Base-by-base conservation (phyloP, 2,329 filamentous ascomycete genomes). In the Diaporthe batatas region DNA sequence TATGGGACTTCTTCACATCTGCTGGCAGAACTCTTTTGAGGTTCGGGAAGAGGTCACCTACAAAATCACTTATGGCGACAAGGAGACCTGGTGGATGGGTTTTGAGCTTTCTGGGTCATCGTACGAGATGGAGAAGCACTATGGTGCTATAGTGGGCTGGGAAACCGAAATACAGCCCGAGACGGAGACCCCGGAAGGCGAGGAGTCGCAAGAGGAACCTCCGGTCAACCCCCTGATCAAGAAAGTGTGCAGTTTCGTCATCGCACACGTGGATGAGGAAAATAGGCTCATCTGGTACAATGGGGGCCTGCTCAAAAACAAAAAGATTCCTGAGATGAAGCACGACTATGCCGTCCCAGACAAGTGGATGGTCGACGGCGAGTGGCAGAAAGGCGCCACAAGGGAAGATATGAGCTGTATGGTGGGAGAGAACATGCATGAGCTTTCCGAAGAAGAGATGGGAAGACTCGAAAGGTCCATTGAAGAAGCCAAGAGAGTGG, bases 31-130 rank as follows among this genome's bases (percentile, higher is more conserved):
- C 67, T 82, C 81, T 1, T 76, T 79, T 8, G 76, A 73, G 0
- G 83, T 85, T 0, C 80, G 84, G 0, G 81, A 84, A 4, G 77
- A 82, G 34, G 78, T 82, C 12, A 84, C 84, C 0, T 86, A 85
- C 72, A 78, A 79, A 42, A 76, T 84, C 36, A 83, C 79, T 0
- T 82, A 86, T 29, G 85, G 85, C 0, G 85, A 86, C 49, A 86
- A 86, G 74, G 85, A 86, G 74, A 83, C 80, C 0, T 86, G 81
- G 79, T 86, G 84, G 85, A 78, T 86, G 29, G 84, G 84, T 0
- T 78, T 85, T 10, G 84, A 86, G 72, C 78, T 85, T 1, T 79
- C 80, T 3, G 81, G 80, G 4, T 79, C 82, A 0, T 73, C 65
- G 0, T 86, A 85, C 67, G 76, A 79, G 2, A 85, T 86, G 72